phyloP scores from a whole-genome alignment of 306 rosid species.

The Vigna nakashimae region DNA sequence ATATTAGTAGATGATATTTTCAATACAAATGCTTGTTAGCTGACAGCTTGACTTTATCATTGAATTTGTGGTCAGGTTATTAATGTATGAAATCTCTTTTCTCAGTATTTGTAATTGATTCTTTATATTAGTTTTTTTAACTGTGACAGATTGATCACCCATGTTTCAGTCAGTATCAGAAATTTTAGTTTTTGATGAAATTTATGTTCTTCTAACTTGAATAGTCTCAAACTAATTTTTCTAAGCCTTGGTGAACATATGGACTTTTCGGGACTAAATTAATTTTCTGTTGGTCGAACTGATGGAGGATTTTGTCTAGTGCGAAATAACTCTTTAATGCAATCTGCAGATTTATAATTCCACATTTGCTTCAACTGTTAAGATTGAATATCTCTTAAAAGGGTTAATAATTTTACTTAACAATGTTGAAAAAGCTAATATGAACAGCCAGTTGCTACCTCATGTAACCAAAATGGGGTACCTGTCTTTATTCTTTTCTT shows the following conservation, averaged over 20 bases:
- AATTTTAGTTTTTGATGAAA: not conserved
- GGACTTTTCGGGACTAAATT: constrained; percentile 2
- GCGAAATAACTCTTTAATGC: not conserved
- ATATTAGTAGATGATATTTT: not conserved
- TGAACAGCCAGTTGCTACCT: constrained; percentile 3
- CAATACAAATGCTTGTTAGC: not conserved
- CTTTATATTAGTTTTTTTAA: not conserved
- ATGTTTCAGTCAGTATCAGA: not conserved
- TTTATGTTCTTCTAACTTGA: not conserved
- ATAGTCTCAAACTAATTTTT: not conserved
- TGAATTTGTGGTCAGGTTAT: not conserved
- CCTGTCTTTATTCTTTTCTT: not conserved
- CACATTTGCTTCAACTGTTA: too few species aligned
- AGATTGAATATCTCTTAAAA: too few species aligned
- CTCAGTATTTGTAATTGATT: not conserved
- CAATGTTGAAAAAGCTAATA: too few species aligned
- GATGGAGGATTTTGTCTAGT: not conserved
- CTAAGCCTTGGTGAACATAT: not conserved
- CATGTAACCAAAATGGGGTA: not conserved
- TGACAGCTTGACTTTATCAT: not conserved
- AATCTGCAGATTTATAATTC: too few species aligned
- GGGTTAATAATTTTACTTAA: too few species aligned
- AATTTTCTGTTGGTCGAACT: not conserved
- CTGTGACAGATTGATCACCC: not conserved
- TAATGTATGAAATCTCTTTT: not conserved